These are phyloP conservation scores for Colletotrichum theobromicola DNA, from an alignment of 2,329 filamentous ascomycete genomes.

Conservation along the genomic window DNA sequence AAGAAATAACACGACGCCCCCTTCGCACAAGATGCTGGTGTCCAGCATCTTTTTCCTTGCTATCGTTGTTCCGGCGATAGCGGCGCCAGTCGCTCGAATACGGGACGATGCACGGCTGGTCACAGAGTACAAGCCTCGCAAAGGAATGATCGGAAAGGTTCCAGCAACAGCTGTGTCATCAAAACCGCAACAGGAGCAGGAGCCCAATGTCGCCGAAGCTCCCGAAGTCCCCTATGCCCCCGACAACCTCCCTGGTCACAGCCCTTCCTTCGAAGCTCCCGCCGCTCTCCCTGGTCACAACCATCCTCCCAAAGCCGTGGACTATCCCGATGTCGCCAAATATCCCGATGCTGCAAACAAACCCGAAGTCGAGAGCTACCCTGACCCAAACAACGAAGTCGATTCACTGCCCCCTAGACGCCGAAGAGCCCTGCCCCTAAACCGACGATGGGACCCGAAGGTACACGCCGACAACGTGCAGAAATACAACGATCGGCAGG, in stretches of 20 bases:
- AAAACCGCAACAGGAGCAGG: background rate
- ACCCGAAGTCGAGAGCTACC: background rate
- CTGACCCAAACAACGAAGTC: background rate
- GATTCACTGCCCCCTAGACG: background rate
- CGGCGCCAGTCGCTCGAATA: background rate
- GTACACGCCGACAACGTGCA: background rate
- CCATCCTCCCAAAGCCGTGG: background rate
- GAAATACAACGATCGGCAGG: background rate
- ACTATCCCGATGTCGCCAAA: background rate
- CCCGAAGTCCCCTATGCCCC: background rate
- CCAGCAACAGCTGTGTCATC: background rate
- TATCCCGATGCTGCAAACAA: background rate
- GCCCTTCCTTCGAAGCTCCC: too few relatives aligned
- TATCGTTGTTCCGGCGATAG: background rate
- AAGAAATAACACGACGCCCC: fast-evolving
- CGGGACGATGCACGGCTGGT: background rate
- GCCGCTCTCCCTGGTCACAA: too few relatives aligned
- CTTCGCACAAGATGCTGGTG: background rate
- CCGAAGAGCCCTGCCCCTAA: background rate
- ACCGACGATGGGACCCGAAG: background rate
- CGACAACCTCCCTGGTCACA: too few relatives aligned
- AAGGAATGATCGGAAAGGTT: background rate
- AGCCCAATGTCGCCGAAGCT: background rate
- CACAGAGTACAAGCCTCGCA: background rate
- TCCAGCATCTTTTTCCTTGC: background rate